Conservation (phyloP, 2,329 filamentous ascomycete species). For the Huntiella moniliformis region DNA sequence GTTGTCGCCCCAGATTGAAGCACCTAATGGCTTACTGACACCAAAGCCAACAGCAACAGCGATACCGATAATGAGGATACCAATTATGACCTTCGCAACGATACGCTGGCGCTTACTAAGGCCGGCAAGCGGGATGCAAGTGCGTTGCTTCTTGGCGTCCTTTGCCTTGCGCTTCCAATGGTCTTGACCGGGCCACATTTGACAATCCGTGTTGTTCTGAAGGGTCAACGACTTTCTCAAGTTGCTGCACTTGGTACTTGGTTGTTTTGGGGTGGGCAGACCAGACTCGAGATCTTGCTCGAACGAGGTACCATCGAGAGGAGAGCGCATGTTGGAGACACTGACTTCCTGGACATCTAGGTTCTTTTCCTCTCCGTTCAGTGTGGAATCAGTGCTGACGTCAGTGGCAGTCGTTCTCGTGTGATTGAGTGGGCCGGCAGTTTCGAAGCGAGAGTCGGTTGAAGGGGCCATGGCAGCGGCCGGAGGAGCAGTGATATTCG, state of each 20-base stretch:
- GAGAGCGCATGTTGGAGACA: conserved; percentile 22
- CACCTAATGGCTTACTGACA: conserved; percentile 40
- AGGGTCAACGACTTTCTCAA: conserved; percentile 20
- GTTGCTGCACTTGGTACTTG: conserved; percentile 16
- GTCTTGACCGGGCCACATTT: conserved; percentile 40
- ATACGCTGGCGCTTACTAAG: conserved; percentile 36
- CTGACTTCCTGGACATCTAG: conserved; percentile 21
- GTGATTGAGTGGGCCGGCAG: conserved; percentile 3
- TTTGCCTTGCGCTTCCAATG: conserved; percentile 42
- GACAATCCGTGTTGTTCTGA: conserved; percentile 30
- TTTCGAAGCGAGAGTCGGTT: conserved; percentile 2
- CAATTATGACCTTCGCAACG: conserved; percentile 34
- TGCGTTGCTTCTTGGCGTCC: conserved; percentile 32
- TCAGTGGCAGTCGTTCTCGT: conserved; percentile 8
- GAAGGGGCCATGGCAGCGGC: conserved; percentile 5
- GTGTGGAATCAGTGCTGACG: conserved; percentile 11
- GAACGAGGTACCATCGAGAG: conserved; percentile 28
- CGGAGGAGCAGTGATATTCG: not conserved
- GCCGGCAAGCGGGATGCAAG: conserved; percentile 33
- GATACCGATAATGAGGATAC: conserved; percentile 31
- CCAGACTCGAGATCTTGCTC: conserved; percentile 39
- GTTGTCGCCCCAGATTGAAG: conserved; percentile 34
- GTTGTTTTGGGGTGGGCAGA: conserved; percentile 17
- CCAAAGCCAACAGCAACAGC: conserved; percentile 40
- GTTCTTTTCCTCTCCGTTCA: conserved; percentile 13